Conservation (phyloP, 768 basidiomycete genomes). For the Lactarius sanguifluus region DNA sequence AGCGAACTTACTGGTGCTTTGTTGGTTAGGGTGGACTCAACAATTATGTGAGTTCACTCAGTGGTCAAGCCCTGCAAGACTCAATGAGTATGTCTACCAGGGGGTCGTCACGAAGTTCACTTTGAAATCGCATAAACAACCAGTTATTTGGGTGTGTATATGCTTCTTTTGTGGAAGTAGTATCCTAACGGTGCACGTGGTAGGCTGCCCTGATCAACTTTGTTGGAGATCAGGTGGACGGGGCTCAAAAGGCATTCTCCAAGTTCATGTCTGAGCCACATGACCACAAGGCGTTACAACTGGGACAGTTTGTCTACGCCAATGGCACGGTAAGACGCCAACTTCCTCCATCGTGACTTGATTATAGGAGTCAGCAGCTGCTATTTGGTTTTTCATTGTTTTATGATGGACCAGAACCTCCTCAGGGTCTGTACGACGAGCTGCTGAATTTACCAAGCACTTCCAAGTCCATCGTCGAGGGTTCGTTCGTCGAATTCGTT, state of each 20-base stretch:
- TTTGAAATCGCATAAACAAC: conserved; percentile 13
- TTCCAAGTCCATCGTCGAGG: neutral
- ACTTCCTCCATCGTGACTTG: neutral
- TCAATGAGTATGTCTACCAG: neutral
- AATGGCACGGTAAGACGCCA: conserved; percentile 4
- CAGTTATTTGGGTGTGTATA: conserved; percentile 18
- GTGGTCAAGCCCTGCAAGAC: too few relatives aligned
- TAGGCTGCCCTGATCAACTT: conserved; percentile 15
- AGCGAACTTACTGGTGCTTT: neutral
- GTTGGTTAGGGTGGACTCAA: conserved; percentile 16
- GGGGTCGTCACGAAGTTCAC: conserved; percentile 27
- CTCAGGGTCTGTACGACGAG: conserved; percentile 13
- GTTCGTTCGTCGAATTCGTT: conserved; percentile 7
- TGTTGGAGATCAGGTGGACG: neutral
- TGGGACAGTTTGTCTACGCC: conserved; percentile 1
- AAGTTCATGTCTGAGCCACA: conserved; percentile 3
- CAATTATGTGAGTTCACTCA: conserved; percentile 16
- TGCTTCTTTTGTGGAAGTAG: neutral
- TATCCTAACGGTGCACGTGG: neutral
- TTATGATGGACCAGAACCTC: conserved; percentile 17
- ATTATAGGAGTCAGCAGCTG: neutral
- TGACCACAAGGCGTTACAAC: conserved; percentile 10
- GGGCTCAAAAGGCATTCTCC: neutral
- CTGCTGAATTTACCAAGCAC: conserved; percentile 4
- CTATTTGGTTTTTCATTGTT: conserved; percentile 6